Base-by-base conservation (phyloP, 2,329 filamentous ascomycete species). In the Amylocarpus encephaloides region DNA sequence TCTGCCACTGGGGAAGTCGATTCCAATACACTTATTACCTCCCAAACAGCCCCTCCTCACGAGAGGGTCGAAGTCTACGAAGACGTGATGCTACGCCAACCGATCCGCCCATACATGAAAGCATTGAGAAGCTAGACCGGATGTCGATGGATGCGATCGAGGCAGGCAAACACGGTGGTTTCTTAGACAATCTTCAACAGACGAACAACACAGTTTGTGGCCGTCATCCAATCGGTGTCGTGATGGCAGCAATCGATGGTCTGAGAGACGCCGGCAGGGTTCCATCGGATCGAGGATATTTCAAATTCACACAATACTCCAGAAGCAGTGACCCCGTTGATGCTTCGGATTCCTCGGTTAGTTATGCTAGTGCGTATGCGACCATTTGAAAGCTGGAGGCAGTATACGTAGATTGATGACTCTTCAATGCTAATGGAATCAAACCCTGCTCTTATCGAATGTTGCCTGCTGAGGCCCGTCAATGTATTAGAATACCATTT, bases 181-280 rank as follows among this genome's bases (percentile, higher is more conserved):
- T 96, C 66, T 72, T 88, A 13, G 72, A 79, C 2, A 83, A 81
- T 36, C 68, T 98, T 16, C 69, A 74, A 46, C 70, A 79, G 33
- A 97, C 92, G 0, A 80, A 80, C 12, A 98, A 98, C 62, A 96
- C 93, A 0, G 88, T 98, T 0, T 98, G 93, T 64, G 93, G 93
- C 3, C 77, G 92, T 43, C 93, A 98, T 71, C 93, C 93, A 0
- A 97, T 98, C 61, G 91, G 93, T 0, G 85, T 97, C 3, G 79
- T 86, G 34, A 90, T 98, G 88, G 89, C 91, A 0, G 90, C 86
- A 0, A 68, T 97, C 53, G 91, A 96, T 70, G 70, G 75, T 43
- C 64, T 88, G 13, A 57, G 59, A 46, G 58, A 70, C 26, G 55
- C 68, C 10, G 67, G 62, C 5, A 75, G 71, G 58, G 44, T 51